Base-by-base conservation (phyloP, 2,329 filamentous ascomycete genomes). In the Fusarium albidum region DNA sequence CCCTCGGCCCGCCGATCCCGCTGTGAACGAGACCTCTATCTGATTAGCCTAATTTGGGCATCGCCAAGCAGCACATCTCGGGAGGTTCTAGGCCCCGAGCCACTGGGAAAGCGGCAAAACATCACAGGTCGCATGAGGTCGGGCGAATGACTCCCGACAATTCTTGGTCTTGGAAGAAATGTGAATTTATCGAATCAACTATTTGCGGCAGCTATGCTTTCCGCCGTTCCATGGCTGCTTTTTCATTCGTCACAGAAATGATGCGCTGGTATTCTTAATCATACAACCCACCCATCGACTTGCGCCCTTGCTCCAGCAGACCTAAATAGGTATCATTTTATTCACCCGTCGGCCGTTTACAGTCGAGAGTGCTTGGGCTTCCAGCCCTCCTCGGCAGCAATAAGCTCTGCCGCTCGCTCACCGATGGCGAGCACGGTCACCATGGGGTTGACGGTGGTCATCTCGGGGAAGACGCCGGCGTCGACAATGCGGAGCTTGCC, bases 381-480 rank as follows among this genome's bases (percentile, higher is more conserved):
- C 72, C 73, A 76, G 38, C 73, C 89, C 62, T 91, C 86, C 70
- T 87, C 81, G 26, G 88, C 88, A 70, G 74, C 74, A 57, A 96
- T 88, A 72, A 96, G 74, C 80, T 96, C 92, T 0, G 92, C 92
- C 6, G 86, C 88, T 51, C 90, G 82, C 83, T 96, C 92, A 8
- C 90, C 92, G 66, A 96, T 85, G 46, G 85, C 88, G 69, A 96
- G 74, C 6, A 96, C 92, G 2, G 92, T 96, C 69, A 96, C 78
- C 92, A 96, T 95, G 53, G 91, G 92, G 78, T 96, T 96, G 71
- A 95, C 89, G 47, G 84, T 89, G 38, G 90, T 82, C 85, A 96
- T 96, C 56, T 89, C 89, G 0, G 92, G 92, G 79, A 96, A 96
- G 43, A 96, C 84, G 67, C 92, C 91, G 0, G 92, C 92, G 72